phyloP scores from a whole-genome alignment of 306 rosid genomes.

The Ormosia emarginata region DNA sequence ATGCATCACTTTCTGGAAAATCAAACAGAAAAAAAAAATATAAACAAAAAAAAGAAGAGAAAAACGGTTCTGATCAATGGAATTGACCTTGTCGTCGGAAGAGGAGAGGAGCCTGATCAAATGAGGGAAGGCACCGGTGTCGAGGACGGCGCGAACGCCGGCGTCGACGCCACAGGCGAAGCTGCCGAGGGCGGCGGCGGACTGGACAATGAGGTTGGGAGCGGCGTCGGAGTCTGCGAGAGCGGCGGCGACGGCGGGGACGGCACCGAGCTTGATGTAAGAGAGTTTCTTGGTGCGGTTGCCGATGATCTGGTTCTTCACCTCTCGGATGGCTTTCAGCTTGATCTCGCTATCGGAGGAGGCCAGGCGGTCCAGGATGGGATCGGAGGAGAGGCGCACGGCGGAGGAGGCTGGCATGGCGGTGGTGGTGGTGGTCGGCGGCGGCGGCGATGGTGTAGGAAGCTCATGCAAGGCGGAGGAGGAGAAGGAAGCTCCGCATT shows the following conservation, averaged over 20 bases:
- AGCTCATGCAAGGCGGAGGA: slow-evolving; percentile 45
- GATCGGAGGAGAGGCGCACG: slow-evolving; percentile 42
- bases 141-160: slow-evolving; percentile 87
- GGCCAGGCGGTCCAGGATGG: slow-evolving; percentile 58
- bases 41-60: not conserved
- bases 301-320: slow-evolving; percentile 89
- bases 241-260: slow-evolving; percentile 63
- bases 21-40: not conserved
- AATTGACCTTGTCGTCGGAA: slow-evolving; percentile 66
- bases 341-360: slow-evolving; percentile 60
- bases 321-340: slow-evolving; percentile 81
- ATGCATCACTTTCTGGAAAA: not conserved
- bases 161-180: slow-evolving; percentile 86
- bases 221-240: slow-evolving; percentile 43
- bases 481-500: slow-evolving; percentile 2
- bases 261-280: slow-evolving; percentile 80
- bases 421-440: not conserved
- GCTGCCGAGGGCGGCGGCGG: slow-evolving; percentile 87
- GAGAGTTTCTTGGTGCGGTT: slow-evolving; percentile 92
- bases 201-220: slow-evolving; percentile 70
- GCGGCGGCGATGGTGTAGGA: slow-evolving; percentile 27
- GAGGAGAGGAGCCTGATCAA: slow-evolving; percentile 61
- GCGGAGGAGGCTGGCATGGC: slow-evolving; percentile 64
- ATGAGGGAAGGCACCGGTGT: slow-evolving; percentile 64
- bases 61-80: not conserved